Evolutionary conservation across 441 rosid genomes (phyloP).

Genomic region (Mallotus japonicus): DNA sequence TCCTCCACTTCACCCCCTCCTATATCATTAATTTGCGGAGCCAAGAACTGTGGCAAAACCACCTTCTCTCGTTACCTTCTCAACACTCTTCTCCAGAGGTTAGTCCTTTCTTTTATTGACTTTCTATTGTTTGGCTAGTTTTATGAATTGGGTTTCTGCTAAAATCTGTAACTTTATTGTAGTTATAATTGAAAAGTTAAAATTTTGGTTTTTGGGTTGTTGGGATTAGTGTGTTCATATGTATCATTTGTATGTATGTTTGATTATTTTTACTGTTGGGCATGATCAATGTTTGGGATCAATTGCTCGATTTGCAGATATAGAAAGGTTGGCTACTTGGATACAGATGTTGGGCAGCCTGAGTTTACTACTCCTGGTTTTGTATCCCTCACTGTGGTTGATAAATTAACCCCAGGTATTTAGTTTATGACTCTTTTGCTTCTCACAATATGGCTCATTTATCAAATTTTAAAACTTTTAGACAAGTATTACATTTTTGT

Average conservation of each 20-base stretch:
- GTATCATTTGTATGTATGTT: background rate
- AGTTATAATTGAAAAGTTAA: background rate
- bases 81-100: slow-evolving; percentile 71
- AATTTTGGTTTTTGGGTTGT: background rate
- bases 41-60: slow-evolving; percentile 81
- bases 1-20: slow-evolving; percentile 54
- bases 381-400: slow-evolving; percentile 75
- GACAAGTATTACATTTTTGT: background rate
- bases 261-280: background rate
- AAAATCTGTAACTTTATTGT: background rate
- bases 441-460: background rate
- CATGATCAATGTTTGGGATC: background rate
- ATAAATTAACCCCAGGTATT: slow-evolving; percentile 58
- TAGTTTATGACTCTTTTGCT: background rate
- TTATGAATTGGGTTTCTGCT: background rate
- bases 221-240: background rate
- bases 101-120: background rate
- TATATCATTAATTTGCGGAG: slow-evolving; percentile 62
- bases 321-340: slow-evolving; percentile 78
- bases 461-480: slow-evolving; percentile 1
- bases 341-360: slow-evolving; percentile 94
- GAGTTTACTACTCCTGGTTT: slow-evolving; percentile 91
- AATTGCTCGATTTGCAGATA: slow-evolving; percentile 46
- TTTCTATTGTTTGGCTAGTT: background rate
- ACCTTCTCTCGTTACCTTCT: slow-evolving; percentile 84